Conservation (phyloP, 2,329 filamentous ascomycete species). For the Colletotrichum chrysophilum region DNA sequence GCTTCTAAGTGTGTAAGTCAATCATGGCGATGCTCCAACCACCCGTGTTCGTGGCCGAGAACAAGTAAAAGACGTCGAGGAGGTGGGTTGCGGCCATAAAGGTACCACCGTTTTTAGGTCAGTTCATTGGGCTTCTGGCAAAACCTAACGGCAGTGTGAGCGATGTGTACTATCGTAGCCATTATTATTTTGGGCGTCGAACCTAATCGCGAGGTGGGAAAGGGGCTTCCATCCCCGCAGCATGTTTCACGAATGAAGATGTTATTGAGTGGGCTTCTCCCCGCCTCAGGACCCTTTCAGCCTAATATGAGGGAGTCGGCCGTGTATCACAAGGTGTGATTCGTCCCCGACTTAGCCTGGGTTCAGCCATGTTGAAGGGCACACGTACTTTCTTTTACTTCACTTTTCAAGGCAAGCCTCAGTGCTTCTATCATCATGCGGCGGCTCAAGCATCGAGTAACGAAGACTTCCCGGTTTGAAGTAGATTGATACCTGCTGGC, state of each 20-base stretch:
- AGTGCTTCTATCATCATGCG: not conserved
- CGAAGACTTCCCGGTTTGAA: not conserved
- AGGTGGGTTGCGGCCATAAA: not conserved
- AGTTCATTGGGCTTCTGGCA: not conserved
- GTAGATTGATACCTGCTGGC: not conserved
- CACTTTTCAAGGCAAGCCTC: not conserved
- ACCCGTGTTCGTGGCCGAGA: not conserved
- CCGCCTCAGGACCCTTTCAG: not conserved
- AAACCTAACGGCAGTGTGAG: not conserved
- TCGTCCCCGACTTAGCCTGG: not conserved
- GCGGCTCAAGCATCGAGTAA: not conserved
- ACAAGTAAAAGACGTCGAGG: not conserved
- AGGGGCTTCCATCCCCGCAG: not conserved
- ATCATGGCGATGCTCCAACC: not conserved
- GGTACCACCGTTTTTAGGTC: not conserved
- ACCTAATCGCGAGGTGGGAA: not conserved
- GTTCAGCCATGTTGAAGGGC: not conserved
- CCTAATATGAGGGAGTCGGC: not conserved
- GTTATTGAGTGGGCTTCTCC: not conserved
- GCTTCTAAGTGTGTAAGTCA: not conserved
- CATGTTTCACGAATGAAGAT: not conserved
- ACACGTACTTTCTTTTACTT: not conserved
- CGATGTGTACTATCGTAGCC: not conserved
- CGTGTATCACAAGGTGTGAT: not conserved
- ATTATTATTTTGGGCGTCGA: not conserved